Conservation (phyloP, 2,329 filamentous ascomycete genomes). For the Alternaria arborescens region DNA sequence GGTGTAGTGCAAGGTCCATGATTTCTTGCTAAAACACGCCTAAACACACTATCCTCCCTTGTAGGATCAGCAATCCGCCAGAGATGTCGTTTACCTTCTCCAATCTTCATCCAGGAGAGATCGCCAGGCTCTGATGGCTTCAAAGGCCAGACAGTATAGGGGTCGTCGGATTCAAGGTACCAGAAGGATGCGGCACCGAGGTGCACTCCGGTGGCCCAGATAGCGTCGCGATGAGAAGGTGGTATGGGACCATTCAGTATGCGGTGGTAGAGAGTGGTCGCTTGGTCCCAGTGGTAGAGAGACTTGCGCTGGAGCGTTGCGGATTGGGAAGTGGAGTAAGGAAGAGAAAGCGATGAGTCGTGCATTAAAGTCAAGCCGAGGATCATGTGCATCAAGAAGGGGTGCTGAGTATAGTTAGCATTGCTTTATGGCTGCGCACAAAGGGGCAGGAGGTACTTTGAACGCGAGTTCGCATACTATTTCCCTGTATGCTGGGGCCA, state of each 20-base stretch:
- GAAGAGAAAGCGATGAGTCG: conserved; percentile 55
- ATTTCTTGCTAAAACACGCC: conserved; percentile 37
- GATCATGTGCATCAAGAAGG: conserved; percentile 65
- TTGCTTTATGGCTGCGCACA: background rate
- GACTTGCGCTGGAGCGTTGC: conserved; percentile 49
- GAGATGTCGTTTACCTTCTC: conserved; percentile 64
- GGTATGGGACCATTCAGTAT: conserved; percentile 51
- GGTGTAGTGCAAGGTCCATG: conserved; percentile 9
- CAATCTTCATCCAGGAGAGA: conserved; percentile 67
- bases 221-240: conserved; percentile 55
- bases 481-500: conserved; percentile 47
- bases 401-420: conserved; percentile 48
- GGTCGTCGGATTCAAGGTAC: conserved; percentile 53
- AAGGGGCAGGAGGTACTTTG: conserved; percentile 44
- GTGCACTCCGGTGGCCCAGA: conserved; percentile 59
- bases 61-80: conserved; percentile 62
- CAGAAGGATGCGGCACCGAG: conserved; percentile 59
- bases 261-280: conserved; percentile 58
- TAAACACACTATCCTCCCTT: conserved; percentile 60
- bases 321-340: conserved; percentile 16
- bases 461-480: conserved; percentile 52
- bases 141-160: conserved; percentile 66
- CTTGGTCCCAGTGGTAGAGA: conserved; percentile 58
- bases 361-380: conserved; percentile 64
- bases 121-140: conserved; percentile 54